phyloP scores from a whole-genome alignment of 192 early-diverging fungal genomes.

The Coemansia sp. region DNA sequence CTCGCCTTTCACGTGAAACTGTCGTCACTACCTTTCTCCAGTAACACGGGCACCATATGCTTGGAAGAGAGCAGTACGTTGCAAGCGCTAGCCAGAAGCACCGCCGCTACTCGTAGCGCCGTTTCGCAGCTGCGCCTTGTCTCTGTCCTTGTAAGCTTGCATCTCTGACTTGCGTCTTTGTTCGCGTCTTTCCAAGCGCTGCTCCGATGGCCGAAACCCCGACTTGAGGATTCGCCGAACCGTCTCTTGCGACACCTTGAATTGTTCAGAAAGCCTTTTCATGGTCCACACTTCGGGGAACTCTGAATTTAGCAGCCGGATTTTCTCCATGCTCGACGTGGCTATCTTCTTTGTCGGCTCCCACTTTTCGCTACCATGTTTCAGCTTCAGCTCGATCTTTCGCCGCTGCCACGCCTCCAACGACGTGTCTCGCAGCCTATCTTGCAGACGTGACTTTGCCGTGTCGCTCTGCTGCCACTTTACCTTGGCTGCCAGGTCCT shows the following conservation, averaged over 20 bases:
- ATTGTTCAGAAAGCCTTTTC: slow-evolving; percentile 48
- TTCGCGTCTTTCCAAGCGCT: slow-evolving; percentile 40
- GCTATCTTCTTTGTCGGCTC: slow-evolving; percentile 41
- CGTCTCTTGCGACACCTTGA: slow-evolving; percentile 55
- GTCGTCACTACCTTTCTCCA: no score
- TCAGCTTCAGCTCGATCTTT: slow-evolving; percentile 50
- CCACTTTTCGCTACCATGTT: slow-evolving; percentile 28
- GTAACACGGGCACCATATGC: no score
- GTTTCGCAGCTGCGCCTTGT: neutral
- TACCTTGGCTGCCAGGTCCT: slow-evolving; percentile 8
- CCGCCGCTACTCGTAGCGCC: neutral
- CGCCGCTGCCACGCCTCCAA: slow-evolving; percentile 45
- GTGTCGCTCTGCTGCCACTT: slow-evolving; percentile 21
- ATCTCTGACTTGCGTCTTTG: slow-evolving; percentile 40
- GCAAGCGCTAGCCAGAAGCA: neutral
- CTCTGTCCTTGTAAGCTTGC: slow-evolving; percentile 19
- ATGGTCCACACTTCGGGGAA: slow-evolving; percentile 51
- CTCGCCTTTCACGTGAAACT: neutral
- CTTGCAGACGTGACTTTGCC: slow-evolving; percentile 11
- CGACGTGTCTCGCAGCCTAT: slow-evolving; percentile 17
- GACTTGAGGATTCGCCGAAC: slow-evolving; percentile 56
- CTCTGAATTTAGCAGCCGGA: slow-evolving; percentile 41
- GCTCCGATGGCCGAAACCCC: slow-evolving; percentile 33
- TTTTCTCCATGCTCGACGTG: slow-evolving; percentile 48
- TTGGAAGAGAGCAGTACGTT: neutral